A percentile compares a stretch with the other conserved stretches of the same genome.
Evolutionary conservation across 352 stramenopile genomes (phyloP).

Genomic region (Phytophthora vignae): DNA sequence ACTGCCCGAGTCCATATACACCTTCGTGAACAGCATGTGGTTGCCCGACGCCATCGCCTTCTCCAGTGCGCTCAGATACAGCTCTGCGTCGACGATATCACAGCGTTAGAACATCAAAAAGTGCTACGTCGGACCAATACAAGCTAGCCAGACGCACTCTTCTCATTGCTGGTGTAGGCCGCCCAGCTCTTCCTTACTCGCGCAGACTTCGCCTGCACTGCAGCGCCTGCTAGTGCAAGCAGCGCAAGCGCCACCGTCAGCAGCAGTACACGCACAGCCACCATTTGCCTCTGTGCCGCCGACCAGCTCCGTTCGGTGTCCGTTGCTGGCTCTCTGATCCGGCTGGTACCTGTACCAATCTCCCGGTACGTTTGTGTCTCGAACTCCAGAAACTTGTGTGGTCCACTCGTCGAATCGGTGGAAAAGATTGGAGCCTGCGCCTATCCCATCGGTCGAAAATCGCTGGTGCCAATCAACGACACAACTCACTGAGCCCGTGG

Average conservation of each 20-base stretch:
- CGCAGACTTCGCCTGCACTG: conserved; percentile 5
- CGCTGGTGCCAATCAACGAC: conserved; percentile 30
- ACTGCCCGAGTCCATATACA: conserved; percentile 57
- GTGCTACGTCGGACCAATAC: neutral
- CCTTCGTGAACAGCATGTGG: conserved; percentile 62
- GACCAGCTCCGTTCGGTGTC: conserved; percentile 11
- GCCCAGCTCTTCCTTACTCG: conserved; percentile 50
- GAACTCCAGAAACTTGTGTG: neutral
- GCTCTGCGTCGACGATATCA: conserved; percentile 19
- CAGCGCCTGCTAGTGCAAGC: neutral
- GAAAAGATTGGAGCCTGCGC: conserved; percentile 3
- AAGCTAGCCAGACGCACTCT: conserved; percentile 22
- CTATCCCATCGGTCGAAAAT: conserved; percentile 20
- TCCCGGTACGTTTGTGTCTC: conserved; percentile 14
- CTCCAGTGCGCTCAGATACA: conserved; percentile 60
- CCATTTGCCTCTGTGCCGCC: neutral
- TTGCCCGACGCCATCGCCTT: conserved; percentile 59
- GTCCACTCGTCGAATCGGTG: neutral
- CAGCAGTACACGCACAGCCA: conserved; percentile 20
- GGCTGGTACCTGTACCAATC: conserved; percentile 20
- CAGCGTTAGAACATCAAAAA: neutral
- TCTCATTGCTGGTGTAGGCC: conserved; percentile 35
- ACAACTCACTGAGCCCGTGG: neutral
- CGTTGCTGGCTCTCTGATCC: conserved; percentile 29
- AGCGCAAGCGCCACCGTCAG: conserved; percentile 19